Evolutionary conservation across 1,284 basidiomycete species (phyloP).

Genomic region (Tremellales sp.): DNA sequence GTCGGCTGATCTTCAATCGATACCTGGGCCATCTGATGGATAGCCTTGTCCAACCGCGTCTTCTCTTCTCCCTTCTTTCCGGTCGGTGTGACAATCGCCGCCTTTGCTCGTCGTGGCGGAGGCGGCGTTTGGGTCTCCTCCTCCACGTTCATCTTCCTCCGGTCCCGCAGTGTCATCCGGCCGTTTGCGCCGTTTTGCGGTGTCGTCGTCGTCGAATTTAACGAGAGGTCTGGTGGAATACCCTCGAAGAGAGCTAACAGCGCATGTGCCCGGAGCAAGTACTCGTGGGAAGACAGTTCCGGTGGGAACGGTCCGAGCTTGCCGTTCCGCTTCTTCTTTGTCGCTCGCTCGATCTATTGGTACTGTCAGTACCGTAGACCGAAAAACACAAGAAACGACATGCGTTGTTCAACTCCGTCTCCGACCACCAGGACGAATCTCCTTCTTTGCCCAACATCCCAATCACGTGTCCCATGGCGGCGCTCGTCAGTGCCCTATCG

Average conservation of each 20-base stretch:
- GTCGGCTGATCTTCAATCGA: too few species aligned
- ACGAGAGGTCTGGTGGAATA: constrained; percentile 29
- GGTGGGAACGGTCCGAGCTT: constrained; percentile 53
- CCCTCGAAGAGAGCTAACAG: constrained; percentile 52
- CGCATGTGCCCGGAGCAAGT: constrained; percentile 57
- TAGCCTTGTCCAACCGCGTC: too few species aligned
- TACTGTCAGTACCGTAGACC: constrained; percentile 1
- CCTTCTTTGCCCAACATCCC: constrained; percentile 58
- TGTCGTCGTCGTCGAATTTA: constrained; percentile 30
- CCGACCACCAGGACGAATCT: constrained; percentile 65
- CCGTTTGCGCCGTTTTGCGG: too few species aligned
- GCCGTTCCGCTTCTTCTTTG: constrained; percentile 52
- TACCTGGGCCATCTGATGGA: too few species aligned
- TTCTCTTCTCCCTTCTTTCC: too few species aligned
- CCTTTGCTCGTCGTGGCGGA: not conserved
- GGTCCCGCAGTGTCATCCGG: constrained; percentile 60
- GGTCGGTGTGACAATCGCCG: too few species aligned
- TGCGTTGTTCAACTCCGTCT: constrained; percentile 63
- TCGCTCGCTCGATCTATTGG: constrained; percentile 64
- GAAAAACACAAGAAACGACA: constrained; percentile 10
- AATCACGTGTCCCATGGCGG: constrained; percentile 69
- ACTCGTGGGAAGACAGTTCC: constrained; percentile 54
- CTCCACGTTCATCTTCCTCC: constrained; percentile 45
- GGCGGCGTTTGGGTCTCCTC: constrained; percentile 1
- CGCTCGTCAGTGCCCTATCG: constrained; percentile 78